Evolutionary conservation across 2,329 filamentous ascomycete genomes (phyloP), one percentile per base, ranked within the genome.

Genomic region (Pseudocercospora fuligena): DNA sequence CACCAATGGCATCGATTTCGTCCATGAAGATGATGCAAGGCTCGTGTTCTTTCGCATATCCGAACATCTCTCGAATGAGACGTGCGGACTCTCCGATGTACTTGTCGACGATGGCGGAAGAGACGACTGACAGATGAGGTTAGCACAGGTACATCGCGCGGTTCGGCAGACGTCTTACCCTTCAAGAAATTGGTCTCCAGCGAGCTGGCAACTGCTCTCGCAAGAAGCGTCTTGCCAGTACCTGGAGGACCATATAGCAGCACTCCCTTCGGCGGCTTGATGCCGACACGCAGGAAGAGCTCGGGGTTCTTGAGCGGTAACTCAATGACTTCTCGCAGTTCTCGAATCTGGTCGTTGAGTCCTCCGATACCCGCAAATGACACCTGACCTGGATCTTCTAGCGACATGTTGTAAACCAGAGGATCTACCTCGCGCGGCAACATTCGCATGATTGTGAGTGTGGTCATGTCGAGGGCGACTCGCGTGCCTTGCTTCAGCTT

Each of bases 1-100:
- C 96, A 79, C 95, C 95, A 77, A 99, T 99, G 77, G 95, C 95
- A 78, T 99, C 95, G 78, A 99, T 99, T 83, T 99, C 95, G 85
- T 99, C 96, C 95, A 99, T 99, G 87, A 99, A 99, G 82, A 99
- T 99, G 81, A 99, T 99, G 81, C 95, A 99, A 46, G 95, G 95
- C 81, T 99, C 95, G 80, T 99, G 95, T 80, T 99, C 96, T 82
- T 97, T 98, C 76, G 96, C 95, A 78, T 99, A 99, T 66, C 95
- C 96, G 78, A 99, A 99, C 96, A 99, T 99, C 81, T 99, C 95
- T 80, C 95, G 90, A 77, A 99, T 99, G 72, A 99, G 85, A 72
- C 96, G 91, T 43, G 95, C 95, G 11, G 95, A 99, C 83, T 99
- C 95, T 80, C 95, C 95, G 71, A 99, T 99, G 79, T 99, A 99